Evolutionary conservation across 352 stramenopile species (phyloP).

Genomic region (Globisporangium paddicum): DNA sequence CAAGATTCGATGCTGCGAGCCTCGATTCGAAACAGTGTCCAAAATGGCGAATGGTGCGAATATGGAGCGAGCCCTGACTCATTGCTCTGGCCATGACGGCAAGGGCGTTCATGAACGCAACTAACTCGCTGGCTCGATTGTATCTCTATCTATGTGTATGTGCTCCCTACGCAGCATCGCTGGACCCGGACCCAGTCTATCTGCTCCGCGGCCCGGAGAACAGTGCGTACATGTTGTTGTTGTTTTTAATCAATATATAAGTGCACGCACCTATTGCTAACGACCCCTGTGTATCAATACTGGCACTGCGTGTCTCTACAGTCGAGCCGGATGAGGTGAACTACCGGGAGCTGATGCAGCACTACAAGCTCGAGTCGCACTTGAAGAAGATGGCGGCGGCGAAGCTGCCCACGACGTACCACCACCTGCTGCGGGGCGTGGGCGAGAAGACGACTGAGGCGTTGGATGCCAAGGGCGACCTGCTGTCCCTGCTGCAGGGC

Average conservation of each 20-base stretch:
- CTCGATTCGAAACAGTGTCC: neutral
- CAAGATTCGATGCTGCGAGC: too few species aligned
- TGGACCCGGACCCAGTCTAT: conserved; percentile 48
- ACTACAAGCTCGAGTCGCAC: conserved; percentile 63
- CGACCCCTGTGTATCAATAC: neutral
- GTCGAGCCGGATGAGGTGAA: conserved; percentile 60
- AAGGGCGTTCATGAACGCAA: neutral
- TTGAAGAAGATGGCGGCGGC: conserved; percentile 54
- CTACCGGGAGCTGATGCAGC: conserved; percentile 53
- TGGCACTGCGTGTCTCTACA: conserved; percentile 7
- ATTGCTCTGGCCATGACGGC: neutral
- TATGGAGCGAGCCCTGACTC: neutral
- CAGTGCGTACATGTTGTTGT: too few species aligned
- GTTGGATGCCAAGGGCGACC: conserved; percentile 44
- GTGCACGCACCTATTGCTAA: neutral
- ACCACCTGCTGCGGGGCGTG: conserved; percentile 67
- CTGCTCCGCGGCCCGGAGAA: conserved; percentile 51
- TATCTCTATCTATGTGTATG: neutral
- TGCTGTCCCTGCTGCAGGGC: conserved; percentile 56
- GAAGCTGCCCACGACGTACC: conserved; percentile 60
- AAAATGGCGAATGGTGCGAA: conserved; percentile 11
- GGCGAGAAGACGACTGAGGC: conserved; percentile 32
- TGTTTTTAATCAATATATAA: too few species aligned
- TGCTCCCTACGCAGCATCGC: conserved; percentile 13
- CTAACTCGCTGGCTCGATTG: neutral